Base-by-base conservation (phyloP, 2,329 filamentous ascomycete species). In the Trichoderma sp. region DNA sequence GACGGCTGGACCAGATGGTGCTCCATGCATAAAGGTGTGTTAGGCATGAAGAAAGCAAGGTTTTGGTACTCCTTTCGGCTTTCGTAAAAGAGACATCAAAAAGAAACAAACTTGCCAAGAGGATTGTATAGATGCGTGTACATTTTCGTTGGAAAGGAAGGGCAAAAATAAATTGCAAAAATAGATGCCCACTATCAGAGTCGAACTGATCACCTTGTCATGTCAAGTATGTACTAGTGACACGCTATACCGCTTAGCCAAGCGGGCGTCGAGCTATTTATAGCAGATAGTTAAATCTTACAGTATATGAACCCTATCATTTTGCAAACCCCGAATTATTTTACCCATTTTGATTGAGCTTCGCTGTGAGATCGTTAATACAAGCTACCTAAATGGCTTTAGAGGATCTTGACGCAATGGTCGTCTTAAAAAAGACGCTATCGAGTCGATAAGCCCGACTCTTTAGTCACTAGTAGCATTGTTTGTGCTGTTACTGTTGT, bases 161-260 rank as follows among this genome's bases (percentile, higher is more conserved):
- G 2, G 28, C 20, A 34, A 68, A 53, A 26, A 6, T 9, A 43
- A 28, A 67, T 17, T 11, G 13, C 12, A 69, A 61, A 69, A 69
- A 68, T 11, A n/a, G 30, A 69, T 69, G 67, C 67, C 67, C 67
- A 69, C 67, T 69, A 69, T 69, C 67, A 69, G 67, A 69, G 67
- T 69, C 67, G 67, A 69, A 69, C 67, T 69, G 67, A 69, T 69
- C 67, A 69, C 67, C 67, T 69, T 69, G 67, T 69, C 67, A 69
- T 68, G 53, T 69, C 66, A 69, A 36, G 57, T 61, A 15, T 61
- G 36, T 69, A 69, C 67, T 69, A 69, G 67, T 69, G 67, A 69
- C 67, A 69, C 67, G 67, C 67, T 69, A 62, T 69, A 69, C 67
- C 67, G 67, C 66, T 69, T 69, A 69, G 66, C 66, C 66, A 69